Evolutionary conservation across 805 yeast species (phyloP).

Genomic region (Kazachstania martiniae): DNA sequence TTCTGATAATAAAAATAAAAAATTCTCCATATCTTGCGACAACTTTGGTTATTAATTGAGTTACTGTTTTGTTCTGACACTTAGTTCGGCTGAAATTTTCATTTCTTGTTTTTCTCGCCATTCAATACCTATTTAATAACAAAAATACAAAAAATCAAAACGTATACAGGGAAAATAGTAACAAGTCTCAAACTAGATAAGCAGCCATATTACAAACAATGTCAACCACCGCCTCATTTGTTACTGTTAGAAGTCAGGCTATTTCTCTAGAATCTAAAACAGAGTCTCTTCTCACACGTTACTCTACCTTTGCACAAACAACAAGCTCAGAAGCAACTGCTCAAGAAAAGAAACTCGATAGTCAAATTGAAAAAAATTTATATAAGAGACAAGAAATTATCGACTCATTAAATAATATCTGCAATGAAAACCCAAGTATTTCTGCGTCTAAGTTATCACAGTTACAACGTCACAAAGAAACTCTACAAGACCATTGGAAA

Average conservation of each 20-base stretch:
- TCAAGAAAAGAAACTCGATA: constrained; percentile 37
- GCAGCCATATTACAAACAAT: constrained; percentile 2
- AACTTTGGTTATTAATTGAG: too few species aligned
- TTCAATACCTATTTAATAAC: too few species aligned
- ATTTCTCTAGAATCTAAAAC: constrained; percentile 64
- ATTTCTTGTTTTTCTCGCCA: too few species aligned
- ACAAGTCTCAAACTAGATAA: too few species aligned
- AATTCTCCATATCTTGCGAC: too few species aligned
- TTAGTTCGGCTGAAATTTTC: too few species aligned
- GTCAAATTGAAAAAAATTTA: constrained; percentile 41
- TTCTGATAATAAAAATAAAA: too few species aligned
- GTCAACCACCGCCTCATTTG: constrained; percentile 33
- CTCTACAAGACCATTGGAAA: constrained; percentile 54
- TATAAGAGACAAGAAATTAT: constrained; percentile 45
- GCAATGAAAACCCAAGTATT: constrained; percentile 43
- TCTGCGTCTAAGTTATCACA: constrained; percentile 74
- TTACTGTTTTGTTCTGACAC: too few species aligned
- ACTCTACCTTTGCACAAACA: constrained; percentile 43
- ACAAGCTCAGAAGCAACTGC: constrained; percentile 37
- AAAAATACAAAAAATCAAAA: background rate
- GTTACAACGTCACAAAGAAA: constrained; percentile 70
- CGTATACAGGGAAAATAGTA: background rate
- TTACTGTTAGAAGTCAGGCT: constrained; percentile 58
- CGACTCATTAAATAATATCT: constrained; percentile 38
- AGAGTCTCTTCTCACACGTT: constrained; percentile 39